Evolutionary conservation across 805 yeast species (phyloP), one percentile per base, ranked within the genome.

Genomic region (Pichia heedii): DNA sequence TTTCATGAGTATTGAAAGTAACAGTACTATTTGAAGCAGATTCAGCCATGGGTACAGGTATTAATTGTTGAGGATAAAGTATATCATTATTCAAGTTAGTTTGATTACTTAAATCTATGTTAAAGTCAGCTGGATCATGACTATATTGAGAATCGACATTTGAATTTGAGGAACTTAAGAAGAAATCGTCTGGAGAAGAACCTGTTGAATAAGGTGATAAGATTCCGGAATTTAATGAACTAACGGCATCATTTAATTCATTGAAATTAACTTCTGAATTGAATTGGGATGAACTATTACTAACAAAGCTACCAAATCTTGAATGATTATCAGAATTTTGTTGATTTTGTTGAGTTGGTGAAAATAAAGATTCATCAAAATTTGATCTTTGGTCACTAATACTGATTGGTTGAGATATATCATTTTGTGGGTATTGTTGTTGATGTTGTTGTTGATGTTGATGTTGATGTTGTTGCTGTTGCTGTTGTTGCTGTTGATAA

Each of bases 181-280:
- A 51, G 36, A 61, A 54, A 16, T 54, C 63, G 39, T 63, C 68
- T 5, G 68, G 68, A 3, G 67, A 63, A 2, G 68, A 64, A 8
- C 65, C 68, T 10, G 59, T 51, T 10, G 65, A 60, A 43, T 60
- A 62, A 10, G 68, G 67, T 3, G 67, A 62, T 21, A 62, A 40
- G 4, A 58, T 55, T 1, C 60, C 57, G 2, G 65, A 57, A 33
- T 55, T 53, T 35, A 60, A 49, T 20, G 58, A 54, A 37, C 58
- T 53, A 9, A 51, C 46, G 2, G 60, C 64, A 44, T 61, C 64
- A 40, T 58, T 58, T 13, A 61, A 42, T 16, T 61, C 65, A 22
- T 55, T 53, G 22, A 58, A 56, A 42, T 58, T 56, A 9, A 60
- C 42, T 3, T 61, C 63, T 1, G 63, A 53, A 11, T 51, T 50